Evolutionary conservation across 75 land plant species (phyloP).

Genomic region (Sequoiadendron giganteum): DNA sequence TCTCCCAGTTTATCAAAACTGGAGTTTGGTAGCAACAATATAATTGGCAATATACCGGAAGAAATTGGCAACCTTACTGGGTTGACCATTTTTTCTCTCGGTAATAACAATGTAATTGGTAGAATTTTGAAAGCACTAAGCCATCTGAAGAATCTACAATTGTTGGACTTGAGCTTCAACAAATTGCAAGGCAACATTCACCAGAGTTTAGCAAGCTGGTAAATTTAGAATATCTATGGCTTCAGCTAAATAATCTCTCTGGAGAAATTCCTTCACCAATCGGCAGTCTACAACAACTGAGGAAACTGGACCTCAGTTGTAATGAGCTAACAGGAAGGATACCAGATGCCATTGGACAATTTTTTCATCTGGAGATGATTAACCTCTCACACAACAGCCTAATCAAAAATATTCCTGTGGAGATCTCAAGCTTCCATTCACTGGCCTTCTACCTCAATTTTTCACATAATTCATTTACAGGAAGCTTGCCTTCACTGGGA

Average conservation of each 20-base stretch:
- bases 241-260: neutral
- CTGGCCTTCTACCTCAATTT: conserved; percentile 34
- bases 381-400: neutral
- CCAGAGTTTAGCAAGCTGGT: conserved; percentile 19
- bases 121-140: no score
- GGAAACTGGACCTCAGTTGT: conserved; percentile 7
- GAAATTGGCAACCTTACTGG: no score
- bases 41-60: no score
- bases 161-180: conserved; percentile 14
- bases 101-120: no score
- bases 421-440: conserved; percentile 39
- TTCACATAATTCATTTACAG: conserved; percentile 10
- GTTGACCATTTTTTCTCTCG: no score
- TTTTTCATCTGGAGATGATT: neutral
- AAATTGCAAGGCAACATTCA: conserved; percentile 21
- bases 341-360: conserved; percentile 10
- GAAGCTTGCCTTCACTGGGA: neutral
- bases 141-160: neutral
- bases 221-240: neutral
- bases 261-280: neutral
- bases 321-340: conserved; percentile 28
- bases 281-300: neutral
- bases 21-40: no score
- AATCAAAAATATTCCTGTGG: conserved; percentile 1
- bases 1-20: neutral